Evolutionary conservation across 352 stramenopile genomes (phyloP).

Genomic region (Phytophthora tubulina): DNA sequence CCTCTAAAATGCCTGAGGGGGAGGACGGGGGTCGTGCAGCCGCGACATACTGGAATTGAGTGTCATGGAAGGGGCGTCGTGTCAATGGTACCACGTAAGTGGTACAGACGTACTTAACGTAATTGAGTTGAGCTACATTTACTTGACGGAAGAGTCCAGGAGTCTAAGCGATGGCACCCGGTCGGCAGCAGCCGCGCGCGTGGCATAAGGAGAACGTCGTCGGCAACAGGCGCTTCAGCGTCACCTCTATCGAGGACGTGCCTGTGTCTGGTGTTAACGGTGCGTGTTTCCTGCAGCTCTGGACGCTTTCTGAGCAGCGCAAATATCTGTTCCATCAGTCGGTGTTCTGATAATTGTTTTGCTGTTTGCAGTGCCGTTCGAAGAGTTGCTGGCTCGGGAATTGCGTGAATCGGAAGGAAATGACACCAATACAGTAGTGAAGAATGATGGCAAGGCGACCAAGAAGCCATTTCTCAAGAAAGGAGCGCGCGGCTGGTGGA

Average conservation of each 20-base stretch:
- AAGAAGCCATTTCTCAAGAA: slow-evolving; percentile 81
- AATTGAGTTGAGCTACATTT: slow-evolving; percentile 6
- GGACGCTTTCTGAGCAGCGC: not conserved
- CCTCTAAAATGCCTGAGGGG: slow-evolving; percentile 33
- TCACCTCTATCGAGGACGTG: slow-evolving; percentile 30
- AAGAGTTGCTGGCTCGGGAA: slow-evolving; percentile 74
- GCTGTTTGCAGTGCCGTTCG: slow-evolving; percentile 62
- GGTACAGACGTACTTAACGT: slow-evolving; percentile 17
- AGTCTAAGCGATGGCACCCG: slow-evolving; percentile 17
- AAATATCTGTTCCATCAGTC: not conserved
- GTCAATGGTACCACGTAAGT: slow-evolving; percentile 5
- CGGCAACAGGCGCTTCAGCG: slow-evolving; percentile 22
- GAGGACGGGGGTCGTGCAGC: slow-evolving; percentile 13
- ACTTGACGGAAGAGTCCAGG: not conserved
- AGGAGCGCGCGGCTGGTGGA: slow-evolving; percentile 88
- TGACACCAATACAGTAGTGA: not conserved
- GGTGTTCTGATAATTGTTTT: slow-evolving; percentile 15
- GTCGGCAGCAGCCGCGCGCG: slow-evolving; percentile 13
- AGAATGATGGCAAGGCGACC: not conserved
- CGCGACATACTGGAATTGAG: not conserved
- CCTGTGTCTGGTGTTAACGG: slow-evolving; percentile 34
- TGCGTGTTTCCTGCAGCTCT: slow-evolving; percentile 11
- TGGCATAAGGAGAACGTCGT: slow-evolving; percentile 42
- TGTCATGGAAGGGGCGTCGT: slow-evolving; percentile 9
- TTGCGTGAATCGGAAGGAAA: slow-evolving; percentile 52